phyloP scores from a whole-genome alignment of 495 filamentous ascomycete species.

The Penicillium robsamsonii region DNA sequence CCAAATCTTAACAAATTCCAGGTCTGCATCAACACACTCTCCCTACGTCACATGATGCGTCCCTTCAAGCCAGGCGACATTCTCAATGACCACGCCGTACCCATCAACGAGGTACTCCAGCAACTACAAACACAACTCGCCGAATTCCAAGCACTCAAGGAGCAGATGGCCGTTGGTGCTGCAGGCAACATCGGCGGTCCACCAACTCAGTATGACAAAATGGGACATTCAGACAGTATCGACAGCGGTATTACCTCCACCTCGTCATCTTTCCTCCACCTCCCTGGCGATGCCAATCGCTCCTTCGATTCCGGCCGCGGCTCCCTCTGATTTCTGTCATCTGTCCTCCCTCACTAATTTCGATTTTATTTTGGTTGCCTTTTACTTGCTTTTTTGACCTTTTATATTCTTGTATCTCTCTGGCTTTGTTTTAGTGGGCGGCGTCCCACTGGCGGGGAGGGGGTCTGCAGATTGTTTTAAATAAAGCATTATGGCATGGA shows the following conservation, averaged over 20 bases:
- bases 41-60: slow-evolving; percentile 61
- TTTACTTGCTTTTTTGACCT: slow-evolving; percentile 3
- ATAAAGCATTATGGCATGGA: slow-evolving; percentile 28
- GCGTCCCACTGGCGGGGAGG: slow-evolving; percentile 21
- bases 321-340: slow-evolving; percentile 8
- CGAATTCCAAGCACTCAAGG: slow-evolving; percentile 50
- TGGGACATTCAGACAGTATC: slow-evolving; percentile 19
- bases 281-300: slow-evolving; percentile 21
- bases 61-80: slow-evolving; percentile 47
- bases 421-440: slow-evolving; percentile 17
- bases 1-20: slow-evolving; percentile 28
- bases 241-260: slow-evolving; percentile 29
- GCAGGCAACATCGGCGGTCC: slow-evolving; percentile 29
- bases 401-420: slow-evolving; percentile 11
- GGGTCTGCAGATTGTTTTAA: slow-evolving; percentile 16
- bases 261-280: slow-evolving; percentile 35
- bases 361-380: slow-evolving; percentile 11
- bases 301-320: slow-evolving; percentile 19
- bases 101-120: slow-evolving; percentile 50
- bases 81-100: slow-evolving; percentile 50
- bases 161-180: slow-evolving; percentile 40
- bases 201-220: slow-evolving; percentile 10
- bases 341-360: slow-evolving; percentile 1
- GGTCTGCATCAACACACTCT: slow-evolving; percentile 65
- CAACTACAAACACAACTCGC: slow-evolving; percentile 48